These are phyloP conservation scores for Didymella glomerata DNA, from an alignment of 2,329 filamentous ascomycete genomes.

Conservation along the genomic window DNA sequence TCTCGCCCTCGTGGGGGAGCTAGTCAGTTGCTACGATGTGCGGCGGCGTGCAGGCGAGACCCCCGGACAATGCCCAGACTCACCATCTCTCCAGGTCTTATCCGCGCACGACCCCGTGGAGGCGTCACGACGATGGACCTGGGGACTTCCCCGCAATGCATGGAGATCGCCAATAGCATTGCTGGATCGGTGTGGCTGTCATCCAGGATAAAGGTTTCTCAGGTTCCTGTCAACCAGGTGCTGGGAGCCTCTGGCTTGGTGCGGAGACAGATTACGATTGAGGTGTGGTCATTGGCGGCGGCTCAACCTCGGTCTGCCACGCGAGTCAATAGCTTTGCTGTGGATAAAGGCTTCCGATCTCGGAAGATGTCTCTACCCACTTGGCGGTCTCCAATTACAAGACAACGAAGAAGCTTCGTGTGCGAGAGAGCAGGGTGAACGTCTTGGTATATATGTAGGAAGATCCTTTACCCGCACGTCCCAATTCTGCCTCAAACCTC, in stretches of 20 bases:
- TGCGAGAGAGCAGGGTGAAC: conserved; percentile 1
- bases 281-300: conserved; percentile 9
- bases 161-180: conserved; percentile 12
- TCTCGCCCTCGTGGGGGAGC: conserved; percentile 23
- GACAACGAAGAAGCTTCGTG: conserved; percentile 14
- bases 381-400: conserved; percentile 11
- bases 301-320: not conserved
- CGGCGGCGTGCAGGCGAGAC: conserved; percentile 18
- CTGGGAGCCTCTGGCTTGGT: conserved; percentile 7
- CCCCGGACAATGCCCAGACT: conserved; percentile 21
- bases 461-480: conserved; percentile 15
- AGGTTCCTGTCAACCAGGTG: not conserved
- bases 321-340: conserved; percentile 11
- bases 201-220: conserved; percentile 17
- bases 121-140: conserved; percentile 13
- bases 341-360: conserved; percentile 24
- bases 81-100: conserved; percentile 20
- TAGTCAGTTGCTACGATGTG: conserved; percentile 15
- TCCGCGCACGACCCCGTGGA: conserved; percentile 15
- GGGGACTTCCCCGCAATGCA: conserved; percentile 20
- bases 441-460: conserved; percentile 13
- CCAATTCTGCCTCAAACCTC: conserved; percentile 3
- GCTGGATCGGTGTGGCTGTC: conserved; percentile 2
- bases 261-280: conserved; percentile 11
- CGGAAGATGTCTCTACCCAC: conserved; percentile 23